Evolutionary conservation across 1,284 basidiomycete genomes (phyloP).

Genomic region (Ustilago crameri): DNA sequence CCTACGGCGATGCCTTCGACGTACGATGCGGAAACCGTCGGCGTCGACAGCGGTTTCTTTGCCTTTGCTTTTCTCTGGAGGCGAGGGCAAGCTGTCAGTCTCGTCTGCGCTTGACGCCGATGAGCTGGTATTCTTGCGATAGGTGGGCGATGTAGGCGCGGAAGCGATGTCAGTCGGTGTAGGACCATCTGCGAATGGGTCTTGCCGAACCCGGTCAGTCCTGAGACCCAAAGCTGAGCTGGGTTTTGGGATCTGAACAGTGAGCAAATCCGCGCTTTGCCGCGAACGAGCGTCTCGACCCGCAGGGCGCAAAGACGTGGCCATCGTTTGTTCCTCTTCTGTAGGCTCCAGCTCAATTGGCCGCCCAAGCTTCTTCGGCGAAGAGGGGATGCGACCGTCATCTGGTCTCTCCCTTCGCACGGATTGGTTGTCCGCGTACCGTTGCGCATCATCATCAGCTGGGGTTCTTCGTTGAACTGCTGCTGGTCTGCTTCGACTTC

Average conservation of each 20-base stretch:
- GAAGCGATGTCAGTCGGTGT: constrained; percentile 39
- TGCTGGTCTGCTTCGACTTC: constrained; percentile 53
- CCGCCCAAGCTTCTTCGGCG: constrained; percentile 22
- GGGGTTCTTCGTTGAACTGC: constrained; percentile 4
- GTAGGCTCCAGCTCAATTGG: constrained; percentile 23
- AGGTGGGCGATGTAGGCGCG: constrained; percentile 43
- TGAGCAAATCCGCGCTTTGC: constrained; percentile 1
- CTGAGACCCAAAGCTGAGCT: background rate
- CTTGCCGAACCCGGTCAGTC: constrained; percentile 3
- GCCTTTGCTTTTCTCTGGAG: constrained; percentile 1
- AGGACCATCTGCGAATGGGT: constrained; percentile 19
- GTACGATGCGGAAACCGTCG: constrained; percentile 47
- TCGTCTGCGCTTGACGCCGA: constrained; percentile 32
- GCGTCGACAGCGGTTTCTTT: constrained; percentile 20
- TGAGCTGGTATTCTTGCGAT: constrained; percentile 7
- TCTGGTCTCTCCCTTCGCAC: background rate
- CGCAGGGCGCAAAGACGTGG: background rate
- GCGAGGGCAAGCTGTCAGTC: constrained; percentile 17
- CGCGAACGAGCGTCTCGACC: background rate
- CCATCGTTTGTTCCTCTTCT: constrained; percentile 5
- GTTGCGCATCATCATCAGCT: constrained; percentile 7
- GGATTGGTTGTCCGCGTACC: background rate
- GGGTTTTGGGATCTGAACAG: constrained; percentile 12
- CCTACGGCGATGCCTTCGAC: constrained; percentile 30
- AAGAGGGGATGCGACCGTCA: background rate